Evolutionary conservation across 257 asterid species (phyloP), one percentile per base, ranked within the genome.

Genomic region (Paulownia fortunei): DNA sequence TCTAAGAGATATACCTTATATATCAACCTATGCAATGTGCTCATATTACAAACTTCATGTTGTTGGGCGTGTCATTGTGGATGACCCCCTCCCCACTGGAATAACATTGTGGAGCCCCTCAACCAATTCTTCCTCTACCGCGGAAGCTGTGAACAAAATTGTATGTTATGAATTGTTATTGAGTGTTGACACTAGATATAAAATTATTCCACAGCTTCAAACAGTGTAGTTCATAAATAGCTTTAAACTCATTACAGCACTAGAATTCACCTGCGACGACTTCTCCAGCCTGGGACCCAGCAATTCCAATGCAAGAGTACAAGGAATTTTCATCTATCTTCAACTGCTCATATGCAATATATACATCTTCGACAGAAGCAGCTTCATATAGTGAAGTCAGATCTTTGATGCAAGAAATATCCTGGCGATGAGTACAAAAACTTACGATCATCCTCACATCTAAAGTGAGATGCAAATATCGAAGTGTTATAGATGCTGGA

Each of bases 11-110:
- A 18, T 62, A 79, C 84, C 88, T 76, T 34, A 59, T 64, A 47
- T 64, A 47, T 59, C 23, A 23, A 74, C 59, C 23, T 49, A 64
- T 47, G 79, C 79, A 44, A 54, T 10, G 79, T 23, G 59, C 64
- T 79, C 26, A 30, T 55, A 36, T 55, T 62, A 23, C 56, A 63
- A 60, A 71, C 70, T 78, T 94, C 84, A 92, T 76, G 92, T 91
- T 54, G 99, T 95, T 69, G 99, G 99, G 61, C 95, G 93, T 27
- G 98, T 95, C 92, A 90, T 80, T 2, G 97, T 92, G 72, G 99
- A 92, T 21, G 99, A 90, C n/a, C 99, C 98, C 66, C 99, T 90
- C 23, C 99, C 98, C 82, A 87, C 79, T 19, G 98, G 99, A 80
- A 92, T 74, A 37, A 90, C 75, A 81, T 85, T 87, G 2, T 73